A percentile compares a stretch with the other conserved stretches of the same genome.
Evolutionary conservation across 768 basidiomycete genomes (phyloP).

Genomic region (Naganishia vishniacii): DNA sequence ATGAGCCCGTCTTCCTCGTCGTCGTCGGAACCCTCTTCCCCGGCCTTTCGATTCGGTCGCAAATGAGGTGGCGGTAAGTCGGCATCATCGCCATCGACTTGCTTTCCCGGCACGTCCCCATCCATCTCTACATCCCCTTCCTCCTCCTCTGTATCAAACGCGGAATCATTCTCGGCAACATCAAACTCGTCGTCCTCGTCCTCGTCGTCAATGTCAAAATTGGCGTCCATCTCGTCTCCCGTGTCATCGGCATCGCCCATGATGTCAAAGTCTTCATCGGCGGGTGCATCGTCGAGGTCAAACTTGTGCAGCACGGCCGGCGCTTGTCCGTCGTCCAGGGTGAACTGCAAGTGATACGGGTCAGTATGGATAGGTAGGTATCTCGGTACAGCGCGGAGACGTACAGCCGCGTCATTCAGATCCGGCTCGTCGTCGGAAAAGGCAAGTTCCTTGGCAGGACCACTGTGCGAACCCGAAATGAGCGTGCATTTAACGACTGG

Average conservation of each 20-base stretch:
- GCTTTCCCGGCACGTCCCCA: conserved; percentile 30
- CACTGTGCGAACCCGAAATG: no score
- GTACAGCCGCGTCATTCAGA: conserved; percentile 27
- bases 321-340: conserved; percentile 19
- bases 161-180: conserved; percentile 20
- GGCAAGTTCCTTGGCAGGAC: background rate
- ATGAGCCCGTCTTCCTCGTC: conserved; percentile 37
- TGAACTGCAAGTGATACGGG: conserved; percentile 6
- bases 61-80: conserved; percentile 37
- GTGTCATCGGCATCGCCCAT: conserved; percentile 34
- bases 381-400: conserved; percentile 7
- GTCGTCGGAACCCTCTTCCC: conserved; percentile 20
- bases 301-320: conserved; percentile 35
- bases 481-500: no score
- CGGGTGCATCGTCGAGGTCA: conserved; percentile 43
- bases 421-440: conserved; percentile 33
- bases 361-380: background rate
- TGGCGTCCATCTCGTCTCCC: background rate
- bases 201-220: conserved; percentile 31
- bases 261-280: conserved; percentile 34
- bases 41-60: conserved; percentile 34
- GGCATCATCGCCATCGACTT: conserved; percentile 36
- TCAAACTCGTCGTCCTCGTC: conserved; percentile 32
- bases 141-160: conserved; percentile 29
- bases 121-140: conserved; percentile 37